Conservation (phyloP, 2,329 filamentous ascomycete genomes). For the Beauveria rudraprayagi region DNA sequence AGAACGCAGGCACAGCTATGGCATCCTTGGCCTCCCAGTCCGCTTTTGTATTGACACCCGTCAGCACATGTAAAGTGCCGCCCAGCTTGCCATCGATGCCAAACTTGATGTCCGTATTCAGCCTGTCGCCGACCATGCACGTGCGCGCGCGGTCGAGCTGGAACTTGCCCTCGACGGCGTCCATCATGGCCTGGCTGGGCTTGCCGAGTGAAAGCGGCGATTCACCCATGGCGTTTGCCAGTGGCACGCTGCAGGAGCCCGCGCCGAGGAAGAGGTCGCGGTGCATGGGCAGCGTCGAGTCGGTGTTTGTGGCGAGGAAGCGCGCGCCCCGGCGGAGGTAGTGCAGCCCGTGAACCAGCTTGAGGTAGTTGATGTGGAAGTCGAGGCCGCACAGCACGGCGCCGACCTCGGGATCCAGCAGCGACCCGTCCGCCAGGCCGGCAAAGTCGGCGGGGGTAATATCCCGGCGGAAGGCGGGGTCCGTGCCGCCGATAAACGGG, state of each 20-base stretch:
- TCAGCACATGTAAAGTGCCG: conserved; percentile 84
- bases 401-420: conserved; percentile 81
- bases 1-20: conserved; percentile 66
- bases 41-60: conserved; percentile 78
- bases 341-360: conserved; percentile 75
- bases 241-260: conserved; percentile 69
- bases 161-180: conserved; percentile 94
- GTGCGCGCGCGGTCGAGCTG: conserved; percentile 73
- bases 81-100: conserved; percentile 85
- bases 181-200: conserved; percentile 98
- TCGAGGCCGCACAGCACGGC: conserved; percentile 86
- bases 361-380: conserved; percentile 93
- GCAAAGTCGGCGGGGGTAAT: conserved; percentile 75
- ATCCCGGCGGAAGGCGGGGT: conserved; percentile 67
- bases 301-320: conserved; percentile 89
- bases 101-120: conserved; percentile 95
- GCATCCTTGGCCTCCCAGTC: conserved; percentile 68
- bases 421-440: conserved; percentile 63
- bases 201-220: conserved; percentile 80
- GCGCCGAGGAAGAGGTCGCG: conserved; percentile 86
- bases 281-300: conserved; percentile 78
- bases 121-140: conserved; percentile 91
- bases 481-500: conserved; percentile 77
- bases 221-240: conserved; percentile 62
- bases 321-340: conserved; percentile 75